Base-by-base conservation (phyloP, 1,139 yeast species). In the Entelexis paramagnoliae region DNA sequence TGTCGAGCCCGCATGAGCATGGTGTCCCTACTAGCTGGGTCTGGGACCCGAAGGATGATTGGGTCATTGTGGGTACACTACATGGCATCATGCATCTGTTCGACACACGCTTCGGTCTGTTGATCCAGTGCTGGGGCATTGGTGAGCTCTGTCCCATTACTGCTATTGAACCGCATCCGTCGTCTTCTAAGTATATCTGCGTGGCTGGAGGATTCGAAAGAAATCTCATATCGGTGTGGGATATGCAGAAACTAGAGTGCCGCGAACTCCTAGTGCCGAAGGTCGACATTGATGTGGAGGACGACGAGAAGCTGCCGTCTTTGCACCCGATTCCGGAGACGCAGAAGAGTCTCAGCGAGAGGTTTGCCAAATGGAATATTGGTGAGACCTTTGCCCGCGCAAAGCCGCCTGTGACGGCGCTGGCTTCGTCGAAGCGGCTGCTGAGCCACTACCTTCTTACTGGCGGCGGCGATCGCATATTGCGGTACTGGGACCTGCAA, bases 41-140 rank as follows among this genome's bases (percentile, higher is more conserved):
- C 1, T 66, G 83, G n/a, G 84, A 81, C 54, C 66, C 67, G 0
- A 66, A 72, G 20, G 65, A 69, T 8, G 51, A 46, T 14, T 86
- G 96, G 89, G 61, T 84, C 4, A 64, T 87, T 4, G 64, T 83
- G 2, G 96, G 96, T 0, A 85, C 96, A 0, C 70, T 77, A 1
- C 75, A 74, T 44, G 97, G 97, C 1, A 68, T 81, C 0, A 64
- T 91, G 32, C 79, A 79, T 56, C 66, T 91, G 20, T 88, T 96
- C 95, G 96, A 89, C 65, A 60, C 84, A 42, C 70, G 95, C 51
- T 86, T 87, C 63, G 73, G 72, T 38, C 59, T 83, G 0, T 68
- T 77, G 46, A 70, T 85, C 29, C 80, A 77, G 55, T 70, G 81
- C 1, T 84, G 88, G 80, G 74, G 75, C 8, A 71, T 83, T 46